Base-by-base conservation (phyloP, 139 green algal genomes). In the Chlamydomonas sphaeroides region DNA sequence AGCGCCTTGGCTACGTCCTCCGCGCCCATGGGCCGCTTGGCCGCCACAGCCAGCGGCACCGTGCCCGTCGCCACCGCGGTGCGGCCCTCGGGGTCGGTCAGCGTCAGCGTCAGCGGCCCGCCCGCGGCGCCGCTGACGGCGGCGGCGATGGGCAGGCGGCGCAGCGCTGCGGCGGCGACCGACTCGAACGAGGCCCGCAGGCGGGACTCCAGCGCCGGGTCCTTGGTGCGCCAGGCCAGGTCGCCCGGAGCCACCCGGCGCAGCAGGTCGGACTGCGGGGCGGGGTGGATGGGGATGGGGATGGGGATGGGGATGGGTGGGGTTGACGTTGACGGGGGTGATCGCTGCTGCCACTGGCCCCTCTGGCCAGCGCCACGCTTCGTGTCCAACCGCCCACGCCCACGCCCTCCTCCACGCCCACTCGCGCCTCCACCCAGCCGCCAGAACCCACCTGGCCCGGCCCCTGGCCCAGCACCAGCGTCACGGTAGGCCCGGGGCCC, bases 171-270 rank as follows among this genome's bases (percentile, higher is more conserved):
- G 23, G 77, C 71, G 8, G 85, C 49, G 25, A 94, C 69, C 23
- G 56, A 67, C 3, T 94, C 87, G 65, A 75, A 89, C 14, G 67
- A 88, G 35, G 38, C 45, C 0, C 84, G 65, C 35, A 95, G 80
- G 18, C 84, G 83, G 8, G 72, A 70, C 82, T 93, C 89, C 35
- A 95, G 79, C 0, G 75, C 78, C 0, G 84, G 80, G 86, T 96
- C 92, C 65, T 86, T 87, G 39, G 68, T 96, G 53, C 87, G 81
- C 93, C 94, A 97, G 51, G 96, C 90, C 45, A 95, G 65, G 65
- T 95, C 74, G 6, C 93, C 92, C 0, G 78, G 39, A n/a, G 61
- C 21, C 39, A 82, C 42, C 42, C 62, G 62, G 2, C 62, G 75
- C 21, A 82, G 62, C n/a, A 80, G 32, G 28, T 69, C 28, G 68